Evolutionary conservation across 768 basidiomycete species (phyloP).

Genomic region (Pluteus cervinus): DNA sequence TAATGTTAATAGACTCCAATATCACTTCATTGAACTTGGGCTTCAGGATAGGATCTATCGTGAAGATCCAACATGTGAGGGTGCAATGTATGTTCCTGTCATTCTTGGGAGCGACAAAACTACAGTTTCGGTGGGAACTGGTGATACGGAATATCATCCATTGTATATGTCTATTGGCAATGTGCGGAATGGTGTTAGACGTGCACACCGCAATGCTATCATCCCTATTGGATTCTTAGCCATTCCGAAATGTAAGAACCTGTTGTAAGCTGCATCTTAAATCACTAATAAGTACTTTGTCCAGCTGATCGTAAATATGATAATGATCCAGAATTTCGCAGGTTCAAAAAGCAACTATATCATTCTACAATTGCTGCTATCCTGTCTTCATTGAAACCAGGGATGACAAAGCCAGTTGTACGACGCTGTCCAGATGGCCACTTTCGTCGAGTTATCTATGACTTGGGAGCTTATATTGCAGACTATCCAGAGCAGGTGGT

Average conservation of each 20-base stretch:
- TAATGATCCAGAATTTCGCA: not conserved
- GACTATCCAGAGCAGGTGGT: conserved; percentile 32
- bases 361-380: conserved; percentile 20
- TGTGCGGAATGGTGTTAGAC: conserved; percentile 17
- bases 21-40: not conserved
- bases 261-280: not conserved
- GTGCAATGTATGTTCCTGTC: conserved; percentile 17
- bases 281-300: not conserved
- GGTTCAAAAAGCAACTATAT: conserved; percentile 20
- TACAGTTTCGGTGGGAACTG: conserved; percentile 25
- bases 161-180: conserved; percentile 24
- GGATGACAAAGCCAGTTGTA: conserved; percentile 22
- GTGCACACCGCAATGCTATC: conserved; percentile 20
- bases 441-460: conserved; percentile 19
- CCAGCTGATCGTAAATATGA: not conserved
- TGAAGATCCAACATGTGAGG: conserved; percentile 9
- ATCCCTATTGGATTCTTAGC: conserved; percentile 19
- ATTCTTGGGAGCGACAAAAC: conserved; percentile 27
- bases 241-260: conserved; percentile 20
- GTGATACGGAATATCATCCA: conserved; percentile 22
- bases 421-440: conserved; percentile 22
- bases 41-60: conserved; percentile 11
- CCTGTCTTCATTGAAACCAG: conserved; percentile 14
- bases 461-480: conserved; percentile 26
- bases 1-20: not conserved